Evolutionary conservation across 352 stramenopile genomes (phyloP).

Genomic region (Pythium dissotocum): DNA sequence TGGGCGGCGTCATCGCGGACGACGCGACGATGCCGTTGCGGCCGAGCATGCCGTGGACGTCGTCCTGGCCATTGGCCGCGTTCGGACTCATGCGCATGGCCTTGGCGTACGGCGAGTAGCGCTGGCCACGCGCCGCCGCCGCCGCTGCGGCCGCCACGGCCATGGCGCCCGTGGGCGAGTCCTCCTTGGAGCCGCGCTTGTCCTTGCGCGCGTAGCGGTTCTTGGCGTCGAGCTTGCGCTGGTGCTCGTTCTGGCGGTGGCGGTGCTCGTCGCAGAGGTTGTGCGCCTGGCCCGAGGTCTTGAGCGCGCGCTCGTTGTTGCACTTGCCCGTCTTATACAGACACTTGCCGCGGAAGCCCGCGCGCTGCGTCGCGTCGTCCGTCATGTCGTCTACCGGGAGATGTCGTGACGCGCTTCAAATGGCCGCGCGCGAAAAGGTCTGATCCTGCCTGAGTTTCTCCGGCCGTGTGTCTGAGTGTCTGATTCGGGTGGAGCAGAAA

Average conservation of each 20-base stretch:
- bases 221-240: slow-evolving; percentile 87
- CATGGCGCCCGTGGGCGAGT: slow-evolving; percentile 23
- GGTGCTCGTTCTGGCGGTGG: slow-evolving; percentile 82
- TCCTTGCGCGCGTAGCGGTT: slow-evolving; percentile 72
- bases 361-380: slow-evolving; percentile 20
- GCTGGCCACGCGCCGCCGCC: slow-evolving; percentile 11
- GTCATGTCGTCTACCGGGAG: slow-evolving; percentile 5
- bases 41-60: slow-evolving; percentile 19
- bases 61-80: slow-evolving; percentile 1
- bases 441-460: slow-evolving; percentile 34
- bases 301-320: slow-evolving; percentile 82
- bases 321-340: slow-evolving; percentile 90
- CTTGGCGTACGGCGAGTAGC: slow-evolving; percentile 29
- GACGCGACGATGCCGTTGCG: slow-evolving; percentile 21
- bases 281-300: slow-evolving; percentile 78
- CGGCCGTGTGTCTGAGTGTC: slow-evolving; percentile 8
- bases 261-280: slow-evolving; percentile 87
- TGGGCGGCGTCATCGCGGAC: slow-evolving; percentile 15
- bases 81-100: slow-evolving; percentile 25
- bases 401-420: slow-evolving; percentile 14
- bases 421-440: slow-evolving; percentile 26
- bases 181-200: slow-evolving; percentile 32
- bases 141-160: background rate
- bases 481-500: slow-evolving; percentile 20
- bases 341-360: slow-evolving; percentile 71